Evolutionary conservation across 768 basidiomycete genomes (phyloP).

Genomic region (Pisolithus orientalis): DNA sequence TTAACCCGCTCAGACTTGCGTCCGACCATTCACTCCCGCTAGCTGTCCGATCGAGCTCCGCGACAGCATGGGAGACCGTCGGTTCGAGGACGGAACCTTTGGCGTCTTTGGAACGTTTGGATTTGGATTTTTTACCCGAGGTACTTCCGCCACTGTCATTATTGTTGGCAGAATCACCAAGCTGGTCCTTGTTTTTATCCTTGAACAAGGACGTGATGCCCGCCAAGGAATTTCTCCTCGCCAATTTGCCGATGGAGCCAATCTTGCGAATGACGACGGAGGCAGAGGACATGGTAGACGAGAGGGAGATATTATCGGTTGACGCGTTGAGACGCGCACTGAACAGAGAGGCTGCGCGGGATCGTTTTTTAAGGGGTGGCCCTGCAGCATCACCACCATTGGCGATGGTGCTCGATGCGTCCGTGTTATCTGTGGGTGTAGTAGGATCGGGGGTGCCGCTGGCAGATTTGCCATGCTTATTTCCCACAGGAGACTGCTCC

Average conservation of each 20-base stretch:
- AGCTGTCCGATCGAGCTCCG: slow-evolving; percentile 65
- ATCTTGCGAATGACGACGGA: slow-evolving; percentile 97
- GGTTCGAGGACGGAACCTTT: slow-evolving; percentile 65
- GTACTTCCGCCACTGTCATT: slow-evolving; percentile 15
- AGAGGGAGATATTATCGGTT: slow-evolving; percentile 93
- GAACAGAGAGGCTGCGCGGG: slow-evolving; percentile 72
- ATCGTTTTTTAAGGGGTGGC: slow-evolving; percentile 53
- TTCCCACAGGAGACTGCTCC: slow-evolving; percentile 12
- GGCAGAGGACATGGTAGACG: slow-evolving; percentile 90
- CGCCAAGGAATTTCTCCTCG: slow-evolving; percentile 80
- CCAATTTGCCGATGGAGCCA: slow-evolving; percentile 83
- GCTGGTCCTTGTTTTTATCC: slow-evolving; percentile 58
- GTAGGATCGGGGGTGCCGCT: slow-evolving; percentile 10
- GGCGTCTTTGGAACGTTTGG: slow-evolving; percentile 40
- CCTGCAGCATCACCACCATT: slow-evolving; percentile 10
- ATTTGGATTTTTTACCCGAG: slow-evolving; percentile 39
- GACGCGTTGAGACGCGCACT: slow-evolving; percentile 83
- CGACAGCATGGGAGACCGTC: slow-evolving; percentile 74
- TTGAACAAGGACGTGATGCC: slow-evolving; percentile 94
- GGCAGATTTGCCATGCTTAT: slow-evolving; percentile 4
- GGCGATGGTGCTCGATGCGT: slow-evolving; percentile 22
- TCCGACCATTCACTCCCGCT: slow-evolving; percentile 49
- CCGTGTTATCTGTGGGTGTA: too few relatives aligned
- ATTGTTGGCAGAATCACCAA: slow-evolving; percentile 24
- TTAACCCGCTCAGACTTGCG: slow-evolving; percentile 62